Percentiles rank a stretch among this genome's conserved stretches.
These are phyloP conservation scores for Talaromyces ruber DNA, from an alignment of 495 filamentous ascomycete species.

Conservation along the genomic window DNA sequence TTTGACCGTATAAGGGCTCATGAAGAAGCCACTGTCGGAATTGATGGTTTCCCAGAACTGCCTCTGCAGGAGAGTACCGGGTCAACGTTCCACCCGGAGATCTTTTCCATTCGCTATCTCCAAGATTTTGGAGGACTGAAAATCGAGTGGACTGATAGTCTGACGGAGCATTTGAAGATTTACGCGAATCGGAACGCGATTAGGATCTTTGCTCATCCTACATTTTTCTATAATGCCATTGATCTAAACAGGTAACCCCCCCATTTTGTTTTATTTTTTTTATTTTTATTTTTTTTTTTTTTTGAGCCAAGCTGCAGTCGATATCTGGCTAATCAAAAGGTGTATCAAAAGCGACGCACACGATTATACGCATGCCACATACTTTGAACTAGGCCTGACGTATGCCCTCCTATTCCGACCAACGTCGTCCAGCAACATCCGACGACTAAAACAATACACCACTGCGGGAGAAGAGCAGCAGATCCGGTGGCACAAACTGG, in stretches of 20 bases:
- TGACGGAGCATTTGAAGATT: constrained; percentile 5
- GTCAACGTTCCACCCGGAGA: neutral
- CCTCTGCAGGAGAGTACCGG: neutral
- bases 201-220: constrained; percentile 6
- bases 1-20: neutral
- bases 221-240: constrained; percentile 2
- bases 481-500: neutral
- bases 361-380: neutral
- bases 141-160: constrained; percentile 5
- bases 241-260: constrained; percentile 4
- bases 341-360: neutral
- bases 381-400: neutral
- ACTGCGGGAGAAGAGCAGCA: constrained; percentile 1
- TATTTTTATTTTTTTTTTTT: no score
- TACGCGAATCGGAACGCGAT: constrained; percentile 1
- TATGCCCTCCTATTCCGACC: constrained; percentile 5
- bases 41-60: neutral
- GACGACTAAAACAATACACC: neutral
- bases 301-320: no score
- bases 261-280: no score
- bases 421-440: neutral
- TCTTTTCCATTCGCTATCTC: neutral
- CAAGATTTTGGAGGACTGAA: neutral
- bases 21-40: neutral
- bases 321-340: neutral